phyloP scores from a whole-genome alignment of 345 rosid species.

The Populus davidiana region DNA sequence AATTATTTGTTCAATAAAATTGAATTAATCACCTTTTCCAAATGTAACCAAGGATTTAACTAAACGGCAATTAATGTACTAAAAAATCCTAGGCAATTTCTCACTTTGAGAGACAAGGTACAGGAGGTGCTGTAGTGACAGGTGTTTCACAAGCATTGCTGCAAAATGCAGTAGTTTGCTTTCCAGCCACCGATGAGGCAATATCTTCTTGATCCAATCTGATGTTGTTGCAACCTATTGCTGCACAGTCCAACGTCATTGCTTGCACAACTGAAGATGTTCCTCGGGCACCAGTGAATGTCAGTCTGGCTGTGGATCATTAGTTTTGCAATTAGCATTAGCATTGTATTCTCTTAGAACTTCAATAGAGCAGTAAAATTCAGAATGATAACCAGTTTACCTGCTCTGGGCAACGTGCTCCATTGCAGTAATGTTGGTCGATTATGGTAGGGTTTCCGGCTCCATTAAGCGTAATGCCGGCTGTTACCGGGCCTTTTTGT shows the following conservation, averaged over 20 bases:
- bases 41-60: too few relatives aligned
- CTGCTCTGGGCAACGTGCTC: not conserved
- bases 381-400: not conserved
- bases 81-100: not conserved
- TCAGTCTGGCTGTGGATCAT: conserved; percentile 6
- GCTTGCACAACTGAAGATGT: conserved; percentile 22
- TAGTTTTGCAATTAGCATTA: too few relatives aligned
- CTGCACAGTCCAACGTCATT: conserved; percentile 26
- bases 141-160: conserved; percentile 24
- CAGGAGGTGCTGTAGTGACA: not conserved
- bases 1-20: too few relatives aligned
- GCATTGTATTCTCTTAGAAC: too few relatives aligned
- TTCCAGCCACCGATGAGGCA: conserved; percentile 16
- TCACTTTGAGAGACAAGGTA: conserved; percentile 10
- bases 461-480: not conserved
- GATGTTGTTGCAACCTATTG: conserved; percentile 24
- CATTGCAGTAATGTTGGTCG: conserved; percentile 25
- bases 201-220: conserved; percentile 10
- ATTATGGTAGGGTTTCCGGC: conserved; percentile 31
- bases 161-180: conserved; percentile 6
- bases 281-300: conserved; percentile 21
- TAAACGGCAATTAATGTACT: not conserved
- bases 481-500: too few relatives aligned
- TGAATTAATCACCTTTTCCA: too few relatives aligned
- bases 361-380: too few relatives aligned